Conservation (phyloP, 441 rosid species). For the Bocquillonia castaneifolia region DNA sequence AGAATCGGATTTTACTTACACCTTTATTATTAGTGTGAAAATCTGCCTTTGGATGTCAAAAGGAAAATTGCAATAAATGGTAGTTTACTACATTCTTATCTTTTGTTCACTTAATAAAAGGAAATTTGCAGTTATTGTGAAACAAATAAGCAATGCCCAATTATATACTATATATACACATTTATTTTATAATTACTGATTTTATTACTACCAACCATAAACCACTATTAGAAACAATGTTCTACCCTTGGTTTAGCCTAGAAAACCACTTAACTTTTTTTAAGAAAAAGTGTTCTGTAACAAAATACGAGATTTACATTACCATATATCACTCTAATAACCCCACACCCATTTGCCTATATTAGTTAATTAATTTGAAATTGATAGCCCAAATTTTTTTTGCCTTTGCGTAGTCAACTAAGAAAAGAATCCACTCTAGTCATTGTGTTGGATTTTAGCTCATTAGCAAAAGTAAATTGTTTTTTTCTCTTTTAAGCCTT, state of each 20-base stretch:
- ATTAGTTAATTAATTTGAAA: background rate
- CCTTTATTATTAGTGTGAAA: background rate
- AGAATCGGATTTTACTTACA: background rate
- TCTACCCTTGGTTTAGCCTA: background rate
- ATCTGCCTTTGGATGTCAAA: background rate
- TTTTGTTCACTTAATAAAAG: background rate
- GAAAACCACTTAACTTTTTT: background rate
- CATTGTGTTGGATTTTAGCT: background rate
- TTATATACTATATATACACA: background rate
- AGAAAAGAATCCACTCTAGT: background rate
- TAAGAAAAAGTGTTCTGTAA: background rate
- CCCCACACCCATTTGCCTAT: background rate
- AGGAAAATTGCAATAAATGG: constrained; percentile 3
- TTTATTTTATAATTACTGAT: background rate
- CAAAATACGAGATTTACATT: background rate
- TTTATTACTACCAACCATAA: background rate
- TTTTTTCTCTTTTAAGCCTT: background rate
- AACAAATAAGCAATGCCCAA: background rate
- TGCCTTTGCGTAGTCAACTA: constrained; percentile 4
- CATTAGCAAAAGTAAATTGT: background rate
- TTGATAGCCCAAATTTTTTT: constrained; percentile 1
- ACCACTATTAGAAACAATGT: background rate
- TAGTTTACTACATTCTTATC: background rate
- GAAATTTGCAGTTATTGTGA: background rate
- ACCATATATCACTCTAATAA: background rate